Base-by-base conservation (phyloP, 1,139 yeast genomes). In the Diutina ranongensis region DNA sequence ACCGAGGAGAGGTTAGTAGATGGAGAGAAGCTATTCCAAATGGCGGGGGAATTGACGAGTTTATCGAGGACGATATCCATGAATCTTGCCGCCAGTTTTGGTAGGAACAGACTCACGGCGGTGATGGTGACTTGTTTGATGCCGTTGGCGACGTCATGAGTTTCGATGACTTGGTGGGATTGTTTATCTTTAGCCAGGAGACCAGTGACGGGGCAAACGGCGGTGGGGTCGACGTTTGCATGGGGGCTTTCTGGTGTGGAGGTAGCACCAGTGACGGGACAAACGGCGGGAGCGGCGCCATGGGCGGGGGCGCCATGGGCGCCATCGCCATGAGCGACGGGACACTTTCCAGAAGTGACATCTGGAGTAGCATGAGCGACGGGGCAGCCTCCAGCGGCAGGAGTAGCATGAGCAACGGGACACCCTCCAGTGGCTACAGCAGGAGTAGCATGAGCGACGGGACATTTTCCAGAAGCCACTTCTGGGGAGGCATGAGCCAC, bases 181-280 rank as follows among this genome's bases (percentile, higher is more conserved):
- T n/a, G 32, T 22, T n/a, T 25, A 15, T 25, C 32, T 8, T 22
- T 22, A 5, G 32, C 42, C 32, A 25, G 31, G 7, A n/a, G 20
- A 38, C 42, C 42, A 15, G 42, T 38, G 10, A 38, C 42, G 31
- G 42, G 42, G 18, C 42, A 38, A 12, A 25, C 32, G 4, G 42
- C 42, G 18, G 20, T 21, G 15, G 40, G 40, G 27, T 36, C 40
- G 15, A 12, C 27, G 21, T 34, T 4, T 9, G 21, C 20, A 34
- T 20, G 28, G 12, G 40, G 40, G 10, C 13, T 16, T 15, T 7
- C 12, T 2, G 42, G 21, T 8, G 42, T 38, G 13, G 15, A 12
- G n/a, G 22, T 13, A 5, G 22, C 27, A 12, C 40, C 40, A 3
- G 40, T 35, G 7, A 35, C 28, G 5, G 40, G 40, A n/a, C 40